Conservation (phyloP, 2,329 filamentous ascomycete species). For the Chaetomium olivaceum region DNA sequence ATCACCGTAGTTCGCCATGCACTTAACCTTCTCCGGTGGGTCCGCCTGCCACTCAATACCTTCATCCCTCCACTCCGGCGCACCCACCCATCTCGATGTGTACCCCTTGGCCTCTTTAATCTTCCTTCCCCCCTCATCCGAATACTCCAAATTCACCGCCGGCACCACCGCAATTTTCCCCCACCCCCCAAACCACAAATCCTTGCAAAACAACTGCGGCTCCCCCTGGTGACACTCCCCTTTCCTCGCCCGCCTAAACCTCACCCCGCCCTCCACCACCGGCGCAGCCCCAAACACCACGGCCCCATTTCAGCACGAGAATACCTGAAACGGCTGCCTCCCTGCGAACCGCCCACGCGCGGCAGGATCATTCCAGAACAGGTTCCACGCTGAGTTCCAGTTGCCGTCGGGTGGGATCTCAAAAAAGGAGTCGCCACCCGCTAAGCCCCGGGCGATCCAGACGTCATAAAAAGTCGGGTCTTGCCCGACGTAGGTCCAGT, state of each 20-base stretch:
- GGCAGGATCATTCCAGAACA: conserved; percentile 53
- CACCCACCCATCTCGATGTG: conserved; percentile 36
- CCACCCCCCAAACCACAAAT: conserved; percentile 53
- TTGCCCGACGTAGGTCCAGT: conserved; percentile 52
- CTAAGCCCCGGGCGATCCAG: conserved; percentile 54
- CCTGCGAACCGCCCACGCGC: conserved; percentile 37
- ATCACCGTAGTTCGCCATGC: conserved; percentile 46
- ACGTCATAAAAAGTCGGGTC: conserved; percentile 58
- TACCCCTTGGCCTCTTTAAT: conserved; percentile 56
- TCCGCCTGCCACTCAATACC: conserved; percentile 46
- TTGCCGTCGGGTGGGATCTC: conserved; percentile 50
- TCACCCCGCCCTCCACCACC: conserved; percentile 42
- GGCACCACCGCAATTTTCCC: conserved; percentile 58
- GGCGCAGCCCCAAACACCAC: conserved; percentile 50
- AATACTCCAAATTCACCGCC: conserved; percentile 57
- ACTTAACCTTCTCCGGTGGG: conserved; percentile 51
- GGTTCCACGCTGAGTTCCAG: conserved; percentile 51
- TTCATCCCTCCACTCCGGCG: conserved; percentile 35
- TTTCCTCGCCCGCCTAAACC: conserved; percentile 45
- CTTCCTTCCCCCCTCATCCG: conserved; percentile 44
- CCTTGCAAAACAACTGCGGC: conserved; percentile 57
- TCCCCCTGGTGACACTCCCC: conserved; percentile 57
- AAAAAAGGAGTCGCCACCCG: conserved; percentile 56
- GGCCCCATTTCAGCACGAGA: conserved; percentile 62
- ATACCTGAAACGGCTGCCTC: conserved; percentile 58